Conservation (phyloP, 2,329 filamentous ascomycete genomes). For the Penicillium capsulatum region DNA sequence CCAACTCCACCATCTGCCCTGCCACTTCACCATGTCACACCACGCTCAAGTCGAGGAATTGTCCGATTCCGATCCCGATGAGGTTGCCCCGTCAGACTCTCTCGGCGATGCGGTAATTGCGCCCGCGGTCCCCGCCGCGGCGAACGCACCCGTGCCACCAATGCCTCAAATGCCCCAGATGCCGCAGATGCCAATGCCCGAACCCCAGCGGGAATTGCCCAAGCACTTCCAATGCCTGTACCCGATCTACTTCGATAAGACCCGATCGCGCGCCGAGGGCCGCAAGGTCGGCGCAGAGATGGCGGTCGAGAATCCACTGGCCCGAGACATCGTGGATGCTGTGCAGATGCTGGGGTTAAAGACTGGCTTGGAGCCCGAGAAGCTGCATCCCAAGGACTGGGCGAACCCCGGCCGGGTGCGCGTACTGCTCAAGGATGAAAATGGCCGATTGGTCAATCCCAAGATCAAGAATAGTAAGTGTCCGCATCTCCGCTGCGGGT, state of each 20-base stretch:
- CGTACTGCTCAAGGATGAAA: slow-evolving; percentile 62
- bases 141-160: slow-evolving; percentile 2
- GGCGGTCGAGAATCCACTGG: slow-evolving; percentile 80
- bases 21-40: slow-evolving; percentile 59
- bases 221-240: slow-evolving; percentile 86
- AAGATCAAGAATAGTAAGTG: slow-evolving; percentile 62
- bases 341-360: slow-evolving; percentile 61
- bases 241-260: slow-evolving; percentile 88
- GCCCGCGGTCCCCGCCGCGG: slow-evolving; percentile 28
- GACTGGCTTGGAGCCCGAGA: slow-evolving; percentile 80
- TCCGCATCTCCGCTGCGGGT: neutral
- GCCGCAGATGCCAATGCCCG: slow-evolving; percentile 24
- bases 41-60: slow-evolving; percentile 89
- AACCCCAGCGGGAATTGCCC: slow-evolving; percentile 53
- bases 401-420: slow-evolving; percentile 88
- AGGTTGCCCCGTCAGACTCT: slow-evolving; percentile 71
- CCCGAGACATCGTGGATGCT: slow-evolving; percentile 84
- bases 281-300: slow-evolving; percentile 68
- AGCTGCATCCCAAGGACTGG: slow-evolving; percentile 96
- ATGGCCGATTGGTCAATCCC: slow-evolving; percentile 47
- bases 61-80: slow-evolving; percentile 83
- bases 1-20: slow-evolving; percentile 7
- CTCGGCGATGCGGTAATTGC: slow-evolving; percentile 41
- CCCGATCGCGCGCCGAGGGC: slow-evolving; percentile 64
- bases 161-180: slow-evolving; percentile 10